A percentile compares a stretch with the other conserved stretches of the same genome.
Conservation (phyloP, 805 yeast species). For the Saturnispora diversa region DNA sequence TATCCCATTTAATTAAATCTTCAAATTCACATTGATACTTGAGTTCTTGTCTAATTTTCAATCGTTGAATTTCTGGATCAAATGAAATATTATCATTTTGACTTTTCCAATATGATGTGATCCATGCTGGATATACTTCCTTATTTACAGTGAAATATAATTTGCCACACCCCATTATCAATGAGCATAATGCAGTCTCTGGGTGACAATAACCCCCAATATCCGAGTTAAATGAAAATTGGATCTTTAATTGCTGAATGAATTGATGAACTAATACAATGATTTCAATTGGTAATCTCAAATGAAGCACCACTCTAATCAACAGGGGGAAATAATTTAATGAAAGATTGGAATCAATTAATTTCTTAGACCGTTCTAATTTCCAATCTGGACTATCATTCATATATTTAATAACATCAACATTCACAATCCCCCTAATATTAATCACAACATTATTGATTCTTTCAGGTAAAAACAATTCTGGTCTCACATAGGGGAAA, state of each 20-base stretch:
- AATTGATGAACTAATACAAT: constrained; percentile 30
- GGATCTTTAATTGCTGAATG: constrained; percentile 18
- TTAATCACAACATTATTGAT: constrained; percentile 12
- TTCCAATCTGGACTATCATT: not conserved
- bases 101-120: constrained; percentile 9
- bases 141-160: constrained; percentile 26
- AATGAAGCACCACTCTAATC: constrained; percentile 34
- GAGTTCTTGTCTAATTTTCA: constrained; percentile 15
- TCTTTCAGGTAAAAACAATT: constrained; percentile 18
- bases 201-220: constrained; percentile 25
- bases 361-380: not conserved
- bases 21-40: constrained; percentile 24
- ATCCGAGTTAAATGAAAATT: constrained; percentile 9
- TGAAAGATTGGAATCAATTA: not conserved
- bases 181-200: constrained; percentile 31
- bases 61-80: constrained; percentile 14
- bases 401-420: not conserved
- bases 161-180: constrained; percentile 29
- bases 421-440: not conserved
- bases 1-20: constrained; percentile 41
- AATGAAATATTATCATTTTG: constrained; percentile 1
- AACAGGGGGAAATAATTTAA: constrained; percentile 34
- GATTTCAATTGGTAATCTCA: constrained; percentile 44
- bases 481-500: constrained; percentile 35
- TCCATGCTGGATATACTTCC: constrained; percentile 27